Percentiles rank a stretch among this genome's conserved stretches.
phyloP scores from a whole-genome alignment of 345 rosid species.

The Gynandropsis gynandra region DNA sequence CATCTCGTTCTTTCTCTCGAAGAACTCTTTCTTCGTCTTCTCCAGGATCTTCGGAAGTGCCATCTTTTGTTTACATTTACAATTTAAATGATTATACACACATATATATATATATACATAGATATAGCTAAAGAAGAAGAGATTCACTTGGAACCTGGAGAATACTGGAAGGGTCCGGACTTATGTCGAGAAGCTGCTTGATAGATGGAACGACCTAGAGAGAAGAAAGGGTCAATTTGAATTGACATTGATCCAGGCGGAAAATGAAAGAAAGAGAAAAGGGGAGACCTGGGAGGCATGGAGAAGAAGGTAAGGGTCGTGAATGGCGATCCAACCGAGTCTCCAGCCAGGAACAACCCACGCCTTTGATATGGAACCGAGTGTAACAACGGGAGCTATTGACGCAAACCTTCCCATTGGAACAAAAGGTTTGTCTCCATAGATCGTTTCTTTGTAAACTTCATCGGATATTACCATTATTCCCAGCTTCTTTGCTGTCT shows the following conservation, averaged over 20 bases:
- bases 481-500: slow-evolving; percentile 49
- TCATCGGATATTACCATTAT: slow-evolving; percentile 70
- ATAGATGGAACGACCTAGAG: slow-evolving; percentile 39
- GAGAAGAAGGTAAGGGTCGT: slow-evolving; percentile 50
- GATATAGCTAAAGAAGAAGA: neutral
- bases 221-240: no score
- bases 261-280: neutral
- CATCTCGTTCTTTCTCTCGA: slow-evolving; percentile 23
- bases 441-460: slow-evolving; percentile 46
- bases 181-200: slow-evolving; percentile 27
- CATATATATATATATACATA: neutral
- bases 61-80: slow-evolving; percentile 17
- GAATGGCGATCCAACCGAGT: slow-evolving; percentile 57
- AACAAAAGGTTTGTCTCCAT: slow-evolving; percentile 46
- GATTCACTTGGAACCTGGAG: slow-evolving; percentile 34
- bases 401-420: slow-evolving; percentile 67
- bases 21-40: slow-evolving; percentile 30
- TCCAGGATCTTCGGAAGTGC: slow-evolving; percentile 42
- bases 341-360: slow-evolving; percentile 88
- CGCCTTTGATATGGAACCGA: slow-evolving; percentile 68
- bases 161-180: slow-evolving; percentile 39
- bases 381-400: slow-evolving; percentile 47
- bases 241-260: neutral
- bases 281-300: slow-evolving; percentile 37
- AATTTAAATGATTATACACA: no score